These are phyloP conservation scores for Bolboschoenoplectus hybrid DNA, from an alignment of 202 grass and related monocot species.

Conservation along the genomic window DNA sequence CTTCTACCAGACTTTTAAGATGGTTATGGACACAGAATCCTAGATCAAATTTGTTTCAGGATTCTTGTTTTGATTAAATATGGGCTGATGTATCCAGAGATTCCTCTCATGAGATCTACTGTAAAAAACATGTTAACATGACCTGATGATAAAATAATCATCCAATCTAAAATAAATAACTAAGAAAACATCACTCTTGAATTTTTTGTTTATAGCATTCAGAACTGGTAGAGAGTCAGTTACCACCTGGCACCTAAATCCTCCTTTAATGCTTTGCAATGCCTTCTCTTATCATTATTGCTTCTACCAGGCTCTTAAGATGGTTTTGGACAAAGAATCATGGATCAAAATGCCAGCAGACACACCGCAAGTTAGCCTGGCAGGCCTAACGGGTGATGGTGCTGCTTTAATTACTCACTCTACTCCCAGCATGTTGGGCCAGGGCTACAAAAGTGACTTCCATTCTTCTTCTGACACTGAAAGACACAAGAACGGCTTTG, in stretches of 20 bases:
- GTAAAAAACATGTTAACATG: not conserved
- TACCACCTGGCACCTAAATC: not conserved
- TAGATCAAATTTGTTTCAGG: slow-evolving; percentile 61
- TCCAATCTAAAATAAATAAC: not conserved
- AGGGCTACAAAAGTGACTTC: slow-evolving; percentile 53
- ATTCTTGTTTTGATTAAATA: slow-evolving; percentile 21
- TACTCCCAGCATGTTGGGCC: slow-evolving; percentile 49
- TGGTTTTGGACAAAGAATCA: slow-evolving; percentile 96
- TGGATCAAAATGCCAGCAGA: slow-evolving; percentile 87
- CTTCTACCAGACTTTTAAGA: slow-evolving; percentile 66
- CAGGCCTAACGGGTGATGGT: slow-evolving; percentile 94
- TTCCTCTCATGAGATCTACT: not conserved
- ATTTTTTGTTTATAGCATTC: not conserved
- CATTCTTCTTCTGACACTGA: slow-evolving; percentile 41
- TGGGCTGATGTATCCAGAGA: not conserved
- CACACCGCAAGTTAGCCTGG: slow-evolving; percentile 76
- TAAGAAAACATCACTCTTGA: not conserved
- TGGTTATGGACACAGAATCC: slow-evolving; percentile 87
- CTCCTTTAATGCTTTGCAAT: not conserved
- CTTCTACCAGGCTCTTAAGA: slow-evolving; percentile 80
- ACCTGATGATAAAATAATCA: not conserved
- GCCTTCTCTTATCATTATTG: slow-evolving; percentile 22
- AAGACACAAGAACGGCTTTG: slow-evolving; percentile 67
- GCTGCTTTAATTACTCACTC: slow-evolving; percentile 69
- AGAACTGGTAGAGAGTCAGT: not conserved